Evolutionary conservation across 106 monocot genomes (phyloP).

Genomic region (Acorus calamus): DNA sequence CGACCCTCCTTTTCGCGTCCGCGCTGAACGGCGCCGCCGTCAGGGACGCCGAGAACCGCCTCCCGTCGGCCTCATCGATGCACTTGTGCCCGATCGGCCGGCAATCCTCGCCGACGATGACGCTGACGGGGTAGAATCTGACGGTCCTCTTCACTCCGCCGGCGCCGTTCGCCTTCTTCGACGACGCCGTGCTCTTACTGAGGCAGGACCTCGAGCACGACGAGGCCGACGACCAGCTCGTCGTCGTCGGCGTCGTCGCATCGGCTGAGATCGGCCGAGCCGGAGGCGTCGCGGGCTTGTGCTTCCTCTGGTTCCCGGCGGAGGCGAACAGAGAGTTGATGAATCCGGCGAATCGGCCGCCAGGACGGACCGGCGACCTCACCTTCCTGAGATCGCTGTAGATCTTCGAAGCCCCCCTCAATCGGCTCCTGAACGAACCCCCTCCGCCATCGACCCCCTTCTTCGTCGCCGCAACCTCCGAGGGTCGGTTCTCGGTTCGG

Average conservation of each 20-base stretch:
- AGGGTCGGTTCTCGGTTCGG: background rate
- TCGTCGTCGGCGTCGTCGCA: background rate
- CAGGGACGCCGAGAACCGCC: background rate
- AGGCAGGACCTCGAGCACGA: slow-evolving; percentile 49
- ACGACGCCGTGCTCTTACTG: slow-evolving; percentile 23
- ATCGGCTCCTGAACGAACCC: slow-evolving; percentile 22
- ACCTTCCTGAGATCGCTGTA: slow-evolving; percentile 38
- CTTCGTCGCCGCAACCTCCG: slow-evolving; percentile 8
- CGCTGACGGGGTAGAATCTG: slow-evolving; percentile 21
- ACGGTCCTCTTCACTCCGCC: slow-evolving; percentile 26
- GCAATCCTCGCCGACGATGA: slow-evolving; percentile 6
- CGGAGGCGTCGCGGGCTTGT: slow-evolving; percentile 1
- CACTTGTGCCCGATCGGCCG: background rate
- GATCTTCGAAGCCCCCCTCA: slow-evolving; percentile 11
- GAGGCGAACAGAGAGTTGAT: slow-evolving; percentile 43
- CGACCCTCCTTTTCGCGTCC: slow-evolving; percentile 11
- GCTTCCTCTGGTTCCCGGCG: background rate
- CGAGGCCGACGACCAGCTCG: slow-evolving; percentile 43
- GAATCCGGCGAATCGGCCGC: slow-evolving; percentile 49
- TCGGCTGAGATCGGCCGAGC: background rate
- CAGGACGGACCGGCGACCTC: slow-evolving; percentile 54
- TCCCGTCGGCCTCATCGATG: too few species aligned
- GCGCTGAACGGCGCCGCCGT: background rate
- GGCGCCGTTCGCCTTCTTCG: background rate
- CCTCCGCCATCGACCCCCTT: background rate